These are phyloP conservation scores for Fusarium mundagurra DNA, from an alignment of 2,329 filamentous ascomycete genomes.

Conservation along the genomic window DNA sequence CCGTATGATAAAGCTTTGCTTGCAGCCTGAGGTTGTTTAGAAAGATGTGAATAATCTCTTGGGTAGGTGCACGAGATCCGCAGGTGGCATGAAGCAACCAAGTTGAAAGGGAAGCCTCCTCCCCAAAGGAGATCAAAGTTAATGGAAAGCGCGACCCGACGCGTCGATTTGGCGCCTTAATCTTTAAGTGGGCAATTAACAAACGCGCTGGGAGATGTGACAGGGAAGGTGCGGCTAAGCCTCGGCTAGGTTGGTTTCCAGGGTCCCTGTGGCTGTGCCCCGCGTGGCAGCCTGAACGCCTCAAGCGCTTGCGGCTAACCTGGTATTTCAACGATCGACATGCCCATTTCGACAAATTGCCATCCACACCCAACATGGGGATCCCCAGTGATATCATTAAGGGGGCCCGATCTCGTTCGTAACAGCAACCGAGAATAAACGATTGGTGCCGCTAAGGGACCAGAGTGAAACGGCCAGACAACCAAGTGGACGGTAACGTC, in stretches of 20 bases:
- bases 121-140: constrained; percentile 10
- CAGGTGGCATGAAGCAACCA: constrained; percentile 29
- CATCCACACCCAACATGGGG: constrained; percentile 29
- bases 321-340: constrained; percentile 26
- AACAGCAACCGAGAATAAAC: constrained; percentile 13
- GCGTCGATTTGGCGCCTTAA: constrained; percentile 47
- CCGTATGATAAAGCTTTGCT: neutral
- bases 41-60: constrained; percentile 10
- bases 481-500: constrained; percentile 30
- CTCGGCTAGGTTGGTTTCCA: neutral
- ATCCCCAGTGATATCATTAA: constrained; percentile 38
- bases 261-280: constrained; percentile 31
- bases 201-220: constrained; percentile 3
- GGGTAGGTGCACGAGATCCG: constrained; percentile 10
- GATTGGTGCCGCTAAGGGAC: constrained; percentile 6
- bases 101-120: constrained; percentile 29
- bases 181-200: constrained; percentile 30
- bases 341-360: constrained; percentile 30
- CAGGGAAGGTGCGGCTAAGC: constrained; percentile 24
- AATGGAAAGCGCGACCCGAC: constrained; percentile 43
- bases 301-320: constrained; percentile 33
- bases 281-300: neutral
- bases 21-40: neutral
- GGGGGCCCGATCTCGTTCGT: constrained; percentile 11
- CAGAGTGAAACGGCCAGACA: neutral